Base-by-base conservation (phyloP, 164 flowering plant genomes). In the Malania oleifera region DNA sequence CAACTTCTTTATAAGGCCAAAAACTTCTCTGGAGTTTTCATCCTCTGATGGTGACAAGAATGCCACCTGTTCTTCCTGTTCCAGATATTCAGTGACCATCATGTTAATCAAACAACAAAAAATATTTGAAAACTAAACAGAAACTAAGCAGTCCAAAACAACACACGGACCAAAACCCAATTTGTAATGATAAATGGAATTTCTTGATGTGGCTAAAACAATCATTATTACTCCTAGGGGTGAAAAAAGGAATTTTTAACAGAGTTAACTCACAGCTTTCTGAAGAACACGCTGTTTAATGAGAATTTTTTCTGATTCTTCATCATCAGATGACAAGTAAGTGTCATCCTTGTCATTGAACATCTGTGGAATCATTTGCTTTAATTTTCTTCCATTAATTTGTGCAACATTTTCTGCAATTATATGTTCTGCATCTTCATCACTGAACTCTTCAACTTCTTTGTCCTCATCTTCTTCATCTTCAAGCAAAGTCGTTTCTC, bases 1-100 rank as follows among this genome's bases (percentile, higher is more conserved):
- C 61, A 87, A 70, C 78, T 93, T 87, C 78, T 79, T 90, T 71
- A 93, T 90, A 34, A 79, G 82, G 57, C 90, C 77, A 75, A 89
- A 84, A 38, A 90, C 82, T 80, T 88, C 95, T 67, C 80, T 82
- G 23, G 89, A 83, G 61, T 63, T 76, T 39, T 77, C 93, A 78
- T 83, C 87, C 58, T 77, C 85, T 17, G 70, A 75, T 48, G 89
- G 86, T 38, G 96, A 75, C 57, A 74, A 34, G 10, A 86, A 59
- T 4, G 74, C 53, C 17, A 66, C 57, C 37, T 67, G 63, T 38
- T 78, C 73, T 60, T 78, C 83, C 95, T 84, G 85, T 67, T 63
- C 31, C 58, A 73, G 9, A 54, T 29, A 20, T 52, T 29, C 18
- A 47, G 28, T 26, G 4, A 31, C 39, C 12, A 41, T 25, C 31